These are phyloP conservation scores for Uncinocarpus reesii DNA, from an alignment of 2,329 filamentous ascomycete species.

Conservation along the genomic window DNA sequence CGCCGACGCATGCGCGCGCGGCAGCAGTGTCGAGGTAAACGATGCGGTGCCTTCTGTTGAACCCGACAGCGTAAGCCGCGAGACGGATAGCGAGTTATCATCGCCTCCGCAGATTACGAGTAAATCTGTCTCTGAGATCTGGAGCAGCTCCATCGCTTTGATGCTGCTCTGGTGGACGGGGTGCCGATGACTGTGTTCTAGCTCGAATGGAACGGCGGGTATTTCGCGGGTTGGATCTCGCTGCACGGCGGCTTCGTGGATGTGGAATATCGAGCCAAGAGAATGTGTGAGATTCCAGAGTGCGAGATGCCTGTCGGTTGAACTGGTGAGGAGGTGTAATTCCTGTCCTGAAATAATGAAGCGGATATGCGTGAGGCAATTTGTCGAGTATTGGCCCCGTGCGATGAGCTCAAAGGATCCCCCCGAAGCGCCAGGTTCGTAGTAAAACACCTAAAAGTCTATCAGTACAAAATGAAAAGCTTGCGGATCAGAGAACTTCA, in stretches of 20 bases:
- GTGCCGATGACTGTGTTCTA: slow-evolving; percentile 30
- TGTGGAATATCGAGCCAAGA: slow-evolving; percentile 24
- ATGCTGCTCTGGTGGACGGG: slow-evolving; percentile 71
- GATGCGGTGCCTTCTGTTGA: background rate
- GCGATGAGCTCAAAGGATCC: slow-evolving; percentile 38
- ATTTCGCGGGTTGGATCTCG: background rate
- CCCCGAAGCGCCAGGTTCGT: slow-evolving; percentile 21
- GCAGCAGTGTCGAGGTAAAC: slow-evolving; percentile 29
- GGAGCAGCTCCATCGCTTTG: slow-evolving; percentile 44
- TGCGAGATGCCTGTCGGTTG: slow-evolving; percentile 69
- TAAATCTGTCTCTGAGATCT: slow-evolving; percentile 27
- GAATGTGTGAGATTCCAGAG: slow-evolving; percentile 44
- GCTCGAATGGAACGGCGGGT: slow-evolving; percentile 8
- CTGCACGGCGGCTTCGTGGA: slow-evolving; percentile 15
- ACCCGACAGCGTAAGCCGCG: slow-evolving; percentile 29
- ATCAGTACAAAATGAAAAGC: slow-evolving; percentile 14
- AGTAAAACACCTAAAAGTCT: slow-evolving; percentile 41
- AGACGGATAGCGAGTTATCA: slow-evolving; percentile 66
- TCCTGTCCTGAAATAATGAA: slow-evolving; percentile 38
- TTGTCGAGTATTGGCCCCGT: slow-evolving; percentile 54
- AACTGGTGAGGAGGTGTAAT: slow-evolving; percentile 47
- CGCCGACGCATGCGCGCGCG: slow-evolving; percentile 38
- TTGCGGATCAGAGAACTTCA: slow-evolving; percentile 1
- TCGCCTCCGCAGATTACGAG: slow-evolving; percentile 71
- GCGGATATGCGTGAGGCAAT: slow-evolving; percentile 60